These are phyloP conservation scores for Verticillium isaacii DNA, from an alignment of 2,329 filamentous ascomycete genomes.

Conservation along the genomic window DNA sequence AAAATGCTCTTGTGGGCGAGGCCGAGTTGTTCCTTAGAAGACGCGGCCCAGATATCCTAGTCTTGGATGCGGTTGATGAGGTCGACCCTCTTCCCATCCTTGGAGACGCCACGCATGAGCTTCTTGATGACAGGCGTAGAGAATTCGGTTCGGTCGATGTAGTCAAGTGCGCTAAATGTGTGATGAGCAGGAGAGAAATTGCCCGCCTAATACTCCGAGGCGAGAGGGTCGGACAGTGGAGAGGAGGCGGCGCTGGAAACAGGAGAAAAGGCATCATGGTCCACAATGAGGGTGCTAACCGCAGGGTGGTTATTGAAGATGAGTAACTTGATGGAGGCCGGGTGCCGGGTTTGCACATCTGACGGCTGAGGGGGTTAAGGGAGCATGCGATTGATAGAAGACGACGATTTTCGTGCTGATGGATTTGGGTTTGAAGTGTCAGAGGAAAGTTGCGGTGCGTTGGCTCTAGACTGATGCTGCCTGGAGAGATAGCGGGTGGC, in stretches of 20 bases:
- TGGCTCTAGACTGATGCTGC: too few species aligned
- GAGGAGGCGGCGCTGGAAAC: neutral
- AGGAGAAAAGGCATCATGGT: neutral
- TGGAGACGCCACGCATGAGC: constrained; percentile 4
- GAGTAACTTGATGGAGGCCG: neutral
- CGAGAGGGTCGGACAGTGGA: neutral
- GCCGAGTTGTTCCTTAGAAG: neutral
- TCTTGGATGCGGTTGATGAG: constrained; percentile 6
- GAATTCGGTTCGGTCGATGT: too few species aligned
- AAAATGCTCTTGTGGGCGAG: neutral
- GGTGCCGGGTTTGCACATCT: too few species aligned
- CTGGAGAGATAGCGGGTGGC: too few species aligned
- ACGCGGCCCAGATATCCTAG: neutral
- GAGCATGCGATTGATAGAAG: too few species aligned
- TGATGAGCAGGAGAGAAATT: neutral
- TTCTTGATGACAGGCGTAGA: constrained; percentile 7
- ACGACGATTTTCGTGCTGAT: too few species aligned
- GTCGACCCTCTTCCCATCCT: constrained; percentile 1
- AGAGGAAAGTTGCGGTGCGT: too few species aligned
- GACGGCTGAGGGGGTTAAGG: too few species aligned
- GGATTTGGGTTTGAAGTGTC: too few species aligned
- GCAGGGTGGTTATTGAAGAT: neutral
- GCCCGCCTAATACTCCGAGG: neutral
- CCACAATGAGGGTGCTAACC: neutral
- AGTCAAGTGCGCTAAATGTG: neutral